Evolutionary conservation across 1,139 yeast genomes (phyloP), one percentile per base, ranked within the genome.

Genomic region (Scheffersomyces stambukii): DNA sequence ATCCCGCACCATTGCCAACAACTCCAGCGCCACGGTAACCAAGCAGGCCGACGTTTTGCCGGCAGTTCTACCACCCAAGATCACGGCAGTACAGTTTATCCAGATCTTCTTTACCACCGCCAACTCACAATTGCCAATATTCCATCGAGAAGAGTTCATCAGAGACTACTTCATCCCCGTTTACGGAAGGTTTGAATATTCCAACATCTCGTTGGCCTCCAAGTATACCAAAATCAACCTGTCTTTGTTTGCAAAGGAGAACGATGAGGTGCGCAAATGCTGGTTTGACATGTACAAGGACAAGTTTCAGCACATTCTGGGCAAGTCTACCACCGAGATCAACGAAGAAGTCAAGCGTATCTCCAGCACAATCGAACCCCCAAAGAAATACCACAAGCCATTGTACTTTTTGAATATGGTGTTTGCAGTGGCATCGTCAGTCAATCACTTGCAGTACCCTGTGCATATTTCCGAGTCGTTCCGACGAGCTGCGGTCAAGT

Each of bases 401-500:
- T 46, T 83, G 14, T 85, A 71, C 48, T 83, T 84, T 42, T 58
- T 84, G 36, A 79, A 83, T 45, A 71, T 84, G 49, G 69, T 83
- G 0, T 82, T 86, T 58, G 93, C 95, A 2, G 75, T 88, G 29
- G 84, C 95, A 0, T 75, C 85, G 1, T 80, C 94, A 2, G 78
- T 77, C 7, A 77, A 79, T 41, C 85, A 81, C 38, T 63, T 84
- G 31, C 80, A 77, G 42, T 77, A 82, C 41, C 83, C 84, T 2
- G 69, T 73, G 6, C 68, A 75, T 20, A 76, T 78, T 13, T 76
- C 89, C 2, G 91, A 81, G 29, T 70, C 83, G n/a, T 83, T 80
- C 50, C 73, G 79, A 38, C 60, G 73, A 26, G 77, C 91, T 7
- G 95, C 95, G 0, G 58, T 75, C 46, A 66, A 64, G 30, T 75